Evolutionary conservation across 129 eudicot genomes (phyloP).

Genomic region (Oenanthe sinensis): DNA sequence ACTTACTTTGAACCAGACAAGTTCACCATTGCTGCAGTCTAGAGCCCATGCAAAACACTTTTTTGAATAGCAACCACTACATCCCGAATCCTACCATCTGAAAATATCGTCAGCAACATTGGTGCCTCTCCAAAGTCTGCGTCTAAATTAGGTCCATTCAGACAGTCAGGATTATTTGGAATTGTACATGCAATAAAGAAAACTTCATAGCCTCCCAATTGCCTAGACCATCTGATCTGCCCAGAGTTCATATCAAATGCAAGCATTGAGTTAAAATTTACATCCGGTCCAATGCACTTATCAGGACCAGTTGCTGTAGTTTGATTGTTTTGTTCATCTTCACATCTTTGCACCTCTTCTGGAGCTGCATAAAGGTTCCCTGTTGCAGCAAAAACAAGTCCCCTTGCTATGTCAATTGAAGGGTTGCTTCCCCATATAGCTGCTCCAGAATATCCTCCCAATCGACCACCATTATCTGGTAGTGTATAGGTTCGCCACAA

Average conservation of each 20-base stretch:
- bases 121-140: constrained; percentile 87
- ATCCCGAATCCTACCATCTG: constrained; percentile 32
- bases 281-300: constrained; percentile 44
- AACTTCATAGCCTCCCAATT: constrained; percentile 59
- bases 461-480: constrained; percentile 56
- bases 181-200: constrained; percentile 45
- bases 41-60: constrained; percentile 75
- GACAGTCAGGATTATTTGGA: constrained; percentile 60
- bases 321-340: constrained; percentile 49
- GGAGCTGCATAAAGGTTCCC: constrained; percentile 68
- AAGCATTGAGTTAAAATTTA: constrained; percentile 52
- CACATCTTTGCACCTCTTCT: constrained; percentile 45
- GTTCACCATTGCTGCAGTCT: constrained; percentile 59
- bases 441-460: constrained; percentile 52
- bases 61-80: constrained; percentile 68
- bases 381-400: constrained; percentile 44
- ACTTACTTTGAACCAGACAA: constrained; percentile 57
- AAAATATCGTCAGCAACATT: constrained; percentile 39
- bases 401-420: constrained; percentile 38
- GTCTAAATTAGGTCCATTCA: constrained; percentile 72
- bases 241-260: constrained; percentile 57
- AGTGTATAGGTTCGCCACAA: constrained; percentile 70
- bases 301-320: constrained; percentile 41
- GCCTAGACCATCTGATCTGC: constrained; percentile 42
- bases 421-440: constrained; percentile 88